These are phyloP conservation scores for Candida quercuum DNA, from an alignment of 805 yeast species.

Conservation along the genomic window DNA sequence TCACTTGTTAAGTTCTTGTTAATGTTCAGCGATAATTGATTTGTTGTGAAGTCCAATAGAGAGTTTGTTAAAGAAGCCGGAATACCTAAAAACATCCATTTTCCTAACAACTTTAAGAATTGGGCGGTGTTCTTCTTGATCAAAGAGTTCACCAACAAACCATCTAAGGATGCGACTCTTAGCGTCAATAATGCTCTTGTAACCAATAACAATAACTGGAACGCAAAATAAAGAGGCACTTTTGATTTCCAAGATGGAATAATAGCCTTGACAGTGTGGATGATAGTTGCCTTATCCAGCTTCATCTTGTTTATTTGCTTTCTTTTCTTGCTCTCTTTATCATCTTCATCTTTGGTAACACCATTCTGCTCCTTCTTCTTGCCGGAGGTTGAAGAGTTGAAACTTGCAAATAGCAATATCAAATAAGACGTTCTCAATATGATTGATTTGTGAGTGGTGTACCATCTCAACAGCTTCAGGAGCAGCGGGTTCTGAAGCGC, in stretches of 20 bases:
- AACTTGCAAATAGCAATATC: slow-evolving; percentile 20
- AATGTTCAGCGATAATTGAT: slow-evolving; percentile 50
- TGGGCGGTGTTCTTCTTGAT: slow-evolving; percentile 62
- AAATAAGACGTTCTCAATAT: slow-evolving; percentile 23
- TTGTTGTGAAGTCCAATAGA: slow-evolving; percentile 55
- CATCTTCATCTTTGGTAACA: not conserved
- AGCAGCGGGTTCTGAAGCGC: not conserved
- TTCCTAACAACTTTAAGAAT: slow-evolving; percentile 55
- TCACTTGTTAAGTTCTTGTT: slow-evolving; percentile 60
- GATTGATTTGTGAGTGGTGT: slow-evolving; percentile 21
- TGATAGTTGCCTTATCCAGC: slow-evolving; percentile 11
- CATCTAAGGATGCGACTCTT: slow-evolving; percentile 83
- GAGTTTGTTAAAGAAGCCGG: slow-evolving; percentile 84
- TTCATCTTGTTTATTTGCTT: slow-evolving; percentile 1
- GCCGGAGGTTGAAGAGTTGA: slow-evolving; percentile 13
- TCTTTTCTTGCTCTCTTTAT: not conserved
- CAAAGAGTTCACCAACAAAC: slow-evolving; percentile 74
- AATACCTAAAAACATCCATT: slow-evolving; percentile 81
- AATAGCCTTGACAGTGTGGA: slow-evolving; percentile 11
- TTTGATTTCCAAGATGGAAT: slow-evolving; percentile 21
- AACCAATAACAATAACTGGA: slow-evolving; percentile 42
- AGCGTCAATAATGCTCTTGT: slow-evolving; percentile 69
- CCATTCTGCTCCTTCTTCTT: not conserved
- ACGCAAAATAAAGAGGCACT: slow-evolving; percentile 18
- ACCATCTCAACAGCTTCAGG: slow-evolving; percentile 14